phyloP scores from a whole-genome alignment of 495 filamentous ascomycete genomes.

The Penicillium chermesinum region DNA sequence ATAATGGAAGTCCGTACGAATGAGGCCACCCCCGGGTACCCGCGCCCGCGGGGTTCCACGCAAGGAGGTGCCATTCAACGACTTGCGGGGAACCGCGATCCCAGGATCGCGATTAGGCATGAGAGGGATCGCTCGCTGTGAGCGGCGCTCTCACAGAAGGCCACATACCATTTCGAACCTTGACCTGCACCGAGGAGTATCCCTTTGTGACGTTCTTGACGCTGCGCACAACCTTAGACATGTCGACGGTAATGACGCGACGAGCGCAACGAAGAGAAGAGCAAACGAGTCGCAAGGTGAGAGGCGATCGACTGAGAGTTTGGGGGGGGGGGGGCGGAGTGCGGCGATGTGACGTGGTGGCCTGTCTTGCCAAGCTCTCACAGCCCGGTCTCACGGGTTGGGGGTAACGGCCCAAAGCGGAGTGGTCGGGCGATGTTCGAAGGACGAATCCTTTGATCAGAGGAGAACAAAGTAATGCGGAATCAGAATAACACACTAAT shows the following conservation, averaged over 20 bases:
- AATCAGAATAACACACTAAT: neutral
- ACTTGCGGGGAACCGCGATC: neutral
- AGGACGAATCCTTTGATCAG: conserved; percentile 4
- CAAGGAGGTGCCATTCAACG: neutral
- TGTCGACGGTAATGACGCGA: conserved; percentile 39
- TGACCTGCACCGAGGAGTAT: conserved; percentile 94
- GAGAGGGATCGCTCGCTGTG: neutral
- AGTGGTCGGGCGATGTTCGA: conserved; percentile 8
- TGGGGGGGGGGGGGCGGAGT: conserved; percentile 7
- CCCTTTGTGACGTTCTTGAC: conserved; percentile 99
- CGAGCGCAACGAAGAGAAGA: conserved; percentile 5
- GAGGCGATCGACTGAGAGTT: conserved; percentile 9
- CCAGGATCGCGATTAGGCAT: neutral
- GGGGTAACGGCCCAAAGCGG: conserved; percentile 19
- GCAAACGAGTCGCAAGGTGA: conserved; percentile 4
- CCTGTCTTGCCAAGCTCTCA: conserved; percentile 21
- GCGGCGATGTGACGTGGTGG: conserved; percentile 1
- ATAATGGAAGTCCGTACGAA: neutral
- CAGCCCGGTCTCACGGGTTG: conserved; percentile 18
- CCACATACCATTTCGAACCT: conserved; percentile 94
- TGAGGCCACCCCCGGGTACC: neutral
- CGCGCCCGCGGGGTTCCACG: neutral
- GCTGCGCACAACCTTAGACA: conserved; percentile 97
- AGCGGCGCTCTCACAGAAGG: neutral
- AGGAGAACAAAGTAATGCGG: neutral